These are phyloP conservation scores for Verruconis gallopava DNA, from an alignment of 2,329 filamentous ascomycete genomes.

Conservation along the genomic window DNA sequence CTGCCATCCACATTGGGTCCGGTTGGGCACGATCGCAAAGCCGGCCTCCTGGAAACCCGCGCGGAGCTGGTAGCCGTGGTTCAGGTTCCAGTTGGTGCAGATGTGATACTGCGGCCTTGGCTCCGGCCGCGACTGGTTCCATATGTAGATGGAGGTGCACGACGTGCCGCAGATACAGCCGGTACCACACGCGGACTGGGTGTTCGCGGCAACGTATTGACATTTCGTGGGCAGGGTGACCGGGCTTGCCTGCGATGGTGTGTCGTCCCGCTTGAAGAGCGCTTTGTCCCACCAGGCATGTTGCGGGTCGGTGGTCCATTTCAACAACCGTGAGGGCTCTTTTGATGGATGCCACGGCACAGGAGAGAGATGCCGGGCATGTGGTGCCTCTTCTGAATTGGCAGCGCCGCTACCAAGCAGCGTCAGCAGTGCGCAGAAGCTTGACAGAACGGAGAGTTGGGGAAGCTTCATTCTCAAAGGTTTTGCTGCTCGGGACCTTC, in stretches of 20 bases:
- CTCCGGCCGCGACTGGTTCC: neutral
- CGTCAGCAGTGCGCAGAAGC: no score
- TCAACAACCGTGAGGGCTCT: neutral
- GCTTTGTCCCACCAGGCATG: neutral
- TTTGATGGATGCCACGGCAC: neutral
- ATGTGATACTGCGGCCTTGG: slow-evolving; percentile 1
- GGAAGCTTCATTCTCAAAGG: no score
- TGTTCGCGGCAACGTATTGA: slow-evolving; percentile 7
- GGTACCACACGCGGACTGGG: neutral
- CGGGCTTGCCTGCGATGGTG: neutral
- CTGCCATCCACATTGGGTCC: slow-evolving; percentile 1
- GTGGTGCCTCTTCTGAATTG: no score
- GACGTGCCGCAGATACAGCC: slow-evolving; percentile 6
- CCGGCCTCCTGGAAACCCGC: slow-evolving; percentile 1
- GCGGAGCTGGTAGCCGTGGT: slow-evolving; percentile 4
- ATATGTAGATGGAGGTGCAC: slow-evolving; percentile 1
- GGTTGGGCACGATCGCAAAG: neutral
- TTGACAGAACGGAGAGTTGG: no score
- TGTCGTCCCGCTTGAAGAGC: neutral
- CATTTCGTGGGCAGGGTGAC: slow-evolving; percentile 4
- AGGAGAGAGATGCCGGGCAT: no score
- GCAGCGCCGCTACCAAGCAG: no score
- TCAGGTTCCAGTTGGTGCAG: slow-evolving; percentile 8
- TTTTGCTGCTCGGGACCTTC: no score
- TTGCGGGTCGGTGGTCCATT: slow-evolving; percentile 3